These are phyloP conservation scores for Hericium alpestre DNA, from an alignment of 768 basidiomycete species.

Conservation along the genomic window DNA sequence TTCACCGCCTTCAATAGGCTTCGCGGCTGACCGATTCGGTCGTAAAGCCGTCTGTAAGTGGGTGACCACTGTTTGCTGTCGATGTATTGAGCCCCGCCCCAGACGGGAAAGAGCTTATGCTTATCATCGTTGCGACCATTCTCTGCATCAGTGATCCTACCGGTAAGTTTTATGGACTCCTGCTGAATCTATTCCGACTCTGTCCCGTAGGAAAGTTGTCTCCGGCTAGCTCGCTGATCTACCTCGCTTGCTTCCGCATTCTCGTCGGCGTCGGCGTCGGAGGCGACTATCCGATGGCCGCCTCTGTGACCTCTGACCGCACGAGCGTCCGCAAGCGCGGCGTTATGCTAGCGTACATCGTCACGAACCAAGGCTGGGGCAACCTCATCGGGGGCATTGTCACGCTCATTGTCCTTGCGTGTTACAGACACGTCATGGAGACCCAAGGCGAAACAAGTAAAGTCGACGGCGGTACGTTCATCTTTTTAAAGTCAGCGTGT, in stretches of 20 bases:
- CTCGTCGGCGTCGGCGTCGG: slow-evolving; percentile 71
- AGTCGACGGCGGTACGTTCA: slow-evolving; percentile 55
- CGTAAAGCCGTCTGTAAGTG: slow-evolving; percentile 54
- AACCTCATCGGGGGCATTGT: slow-evolving; percentile 51
- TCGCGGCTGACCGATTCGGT: slow-evolving; percentile 55
- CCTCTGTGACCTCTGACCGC: slow-evolving; percentile 57
- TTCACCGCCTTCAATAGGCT: slow-evolving; percentile 27
- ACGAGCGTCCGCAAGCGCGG: slow-evolving; percentile 57
- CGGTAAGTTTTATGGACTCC: slow-evolving; percentile 14
- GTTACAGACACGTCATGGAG: slow-evolving; percentile 57
- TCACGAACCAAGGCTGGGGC: slow-evolving; percentile 74
- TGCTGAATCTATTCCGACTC: not conserved
- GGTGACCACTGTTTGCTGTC: not conserved
- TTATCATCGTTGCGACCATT: slow-evolving; percentile 73
- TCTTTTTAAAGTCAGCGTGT: too few species aligned
- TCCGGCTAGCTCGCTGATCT: slow-evolving; percentile 44
- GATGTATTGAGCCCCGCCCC: not conserved
- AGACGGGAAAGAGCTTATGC: slow-evolving; percentile 73
- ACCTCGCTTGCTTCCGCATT: slow-evolving; percentile 57
- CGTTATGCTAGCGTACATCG: slow-evolving; percentile 67
- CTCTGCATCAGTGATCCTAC: slow-evolving; percentile 58
- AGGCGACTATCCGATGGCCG: slow-evolving; percentile 74
- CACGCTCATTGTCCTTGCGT: slow-evolving; percentile 54
- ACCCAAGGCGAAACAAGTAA: slow-evolving; percentile 45
- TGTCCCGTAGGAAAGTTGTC: slow-evolving; percentile 31